Percentiles rank a stretch among this genome's conserved stretches.
Conservation (phyloP, 2,329 filamentous ascomycete species). For the Alternaria incomplexa region DNA sequence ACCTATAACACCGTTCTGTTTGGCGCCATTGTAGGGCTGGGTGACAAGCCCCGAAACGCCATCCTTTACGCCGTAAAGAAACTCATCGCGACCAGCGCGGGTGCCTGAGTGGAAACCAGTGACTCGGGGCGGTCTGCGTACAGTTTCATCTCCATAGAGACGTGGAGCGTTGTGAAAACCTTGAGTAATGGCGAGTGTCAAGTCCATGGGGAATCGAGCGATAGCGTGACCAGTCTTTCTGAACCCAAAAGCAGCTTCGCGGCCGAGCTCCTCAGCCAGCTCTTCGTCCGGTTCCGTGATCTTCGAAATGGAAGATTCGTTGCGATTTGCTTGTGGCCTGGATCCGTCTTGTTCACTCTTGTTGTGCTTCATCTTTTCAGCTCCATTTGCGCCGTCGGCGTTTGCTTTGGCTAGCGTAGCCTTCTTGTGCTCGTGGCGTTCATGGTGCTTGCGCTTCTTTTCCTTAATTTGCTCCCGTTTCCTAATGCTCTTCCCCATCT, state of each 20-base stretch:
- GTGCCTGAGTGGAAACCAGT: constrained; percentile 69
- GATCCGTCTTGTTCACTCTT: constrained; percentile 5
- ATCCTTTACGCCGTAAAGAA: constrained; percentile 69
- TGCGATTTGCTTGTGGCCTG: constrained; percentile 27
- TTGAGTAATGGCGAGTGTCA: constrained; percentile 67
- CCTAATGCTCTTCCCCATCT: constrained; percentile 64
- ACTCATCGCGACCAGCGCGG: constrained; percentile 65
- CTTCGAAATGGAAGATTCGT: constrained; percentile 37
- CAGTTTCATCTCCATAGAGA: constrained; percentile 73
- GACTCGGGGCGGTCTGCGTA: constrained; percentile 67
- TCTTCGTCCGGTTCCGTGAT: constrained; percentile 41
- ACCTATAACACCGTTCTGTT: constrained; percentile 62
- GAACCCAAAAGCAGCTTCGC: constrained; percentile 61
- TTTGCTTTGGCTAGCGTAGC: constrained; percentile 27
- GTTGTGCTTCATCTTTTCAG: constrained; percentile 7
- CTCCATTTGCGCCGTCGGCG: constrained; percentile 10
- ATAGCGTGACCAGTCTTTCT: constrained; percentile 60
- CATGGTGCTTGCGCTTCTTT: constrained; percentile 50
- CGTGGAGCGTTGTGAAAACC: constrained; percentile 75
- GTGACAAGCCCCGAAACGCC: constrained; percentile 68
- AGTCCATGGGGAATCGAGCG: constrained; percentile 64
- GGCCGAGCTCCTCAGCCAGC: constrained; percentile 47
- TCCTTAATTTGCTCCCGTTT: constrained; percentile 60
- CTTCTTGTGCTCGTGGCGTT: constrained; percentile 37
- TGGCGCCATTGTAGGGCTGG: constrained; percentile 65